Evolutionary conservation across 2,329 filamentous ascomycete species (phyloP).

Genomic region (Botrytis fabae): DNA sequence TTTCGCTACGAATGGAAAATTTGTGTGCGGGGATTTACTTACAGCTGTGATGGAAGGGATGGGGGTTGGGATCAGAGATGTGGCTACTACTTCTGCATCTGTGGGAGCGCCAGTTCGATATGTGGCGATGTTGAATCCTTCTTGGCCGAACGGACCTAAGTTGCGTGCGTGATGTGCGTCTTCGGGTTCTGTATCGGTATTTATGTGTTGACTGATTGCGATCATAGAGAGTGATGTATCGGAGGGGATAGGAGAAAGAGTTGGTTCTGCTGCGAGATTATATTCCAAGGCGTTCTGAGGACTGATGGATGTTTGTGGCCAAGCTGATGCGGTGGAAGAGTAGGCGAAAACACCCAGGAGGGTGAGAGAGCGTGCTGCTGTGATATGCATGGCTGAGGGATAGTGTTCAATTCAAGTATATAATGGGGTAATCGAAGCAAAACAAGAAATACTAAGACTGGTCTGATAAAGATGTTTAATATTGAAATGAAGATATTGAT

Average conservation of each 20-base stretch:
- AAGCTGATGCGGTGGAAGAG: not conserved
- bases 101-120: not conserved
- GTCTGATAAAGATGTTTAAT: not conserved
- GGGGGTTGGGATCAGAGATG: not conserved
- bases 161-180: not conserved
- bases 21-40: not conserved
- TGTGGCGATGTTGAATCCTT: not conserved
- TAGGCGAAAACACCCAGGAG: not conserved
- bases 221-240: not conserved
- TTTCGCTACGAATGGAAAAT: no score
- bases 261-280: not conserved
- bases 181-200: fast-evolving
- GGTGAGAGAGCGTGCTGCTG: not conserved
- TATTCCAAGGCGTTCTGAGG: not conserved
- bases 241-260: not conserved
- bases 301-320: not conserved
- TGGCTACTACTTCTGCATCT: not conserved
- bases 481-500: not conserved
- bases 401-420: not conserved
- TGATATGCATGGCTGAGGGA: not conserved
- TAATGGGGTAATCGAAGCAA: not conserved
- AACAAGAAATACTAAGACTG: not conserved
- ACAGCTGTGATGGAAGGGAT: not conserved
- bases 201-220: fast-evolving
- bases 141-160: not conserved